phyloP scores from a whole-genome alignment of 768 basidiomycete genomes.

The Boletus rufocinnamomeus region DNA sequence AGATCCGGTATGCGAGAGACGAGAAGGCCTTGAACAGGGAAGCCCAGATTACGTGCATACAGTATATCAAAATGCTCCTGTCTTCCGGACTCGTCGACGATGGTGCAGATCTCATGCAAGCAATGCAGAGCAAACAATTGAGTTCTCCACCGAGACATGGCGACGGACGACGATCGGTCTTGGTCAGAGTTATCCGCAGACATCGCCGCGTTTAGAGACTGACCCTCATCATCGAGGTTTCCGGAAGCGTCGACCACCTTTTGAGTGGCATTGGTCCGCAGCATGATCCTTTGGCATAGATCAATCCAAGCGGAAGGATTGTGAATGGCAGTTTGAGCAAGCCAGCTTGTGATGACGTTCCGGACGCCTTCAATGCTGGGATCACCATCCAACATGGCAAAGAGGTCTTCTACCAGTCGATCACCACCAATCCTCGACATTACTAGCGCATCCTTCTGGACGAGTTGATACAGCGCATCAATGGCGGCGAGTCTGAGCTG shows the following conservation, averaged over 20 bases:
- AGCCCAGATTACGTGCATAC: conserved; percentile 62
- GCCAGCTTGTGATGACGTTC: conserved; percentile 91
- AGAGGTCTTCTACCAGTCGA: conserved; percentile 89
- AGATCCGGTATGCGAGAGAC: conserved; percentile 88
- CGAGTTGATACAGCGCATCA: conserved; percentile 94
- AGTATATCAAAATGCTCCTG: conserved; percentile 83
- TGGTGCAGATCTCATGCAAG: conserved; percentile 82
- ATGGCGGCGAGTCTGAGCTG: conserved; percentile 93
- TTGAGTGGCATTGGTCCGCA: conserved; percentile 84
- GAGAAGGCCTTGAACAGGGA: conserved; percentile 63
- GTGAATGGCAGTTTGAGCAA: conserved; percentile 89
- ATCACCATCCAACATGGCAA: conserved; percentile 94
- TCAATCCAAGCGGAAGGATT: conserved; percentile 99
- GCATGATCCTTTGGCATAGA: conserved; percentile 96
- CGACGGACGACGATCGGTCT: conserved; percentile 39
- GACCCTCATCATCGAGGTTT: conserved; percentile 87
- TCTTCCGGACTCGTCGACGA: conserved; percentile 70
- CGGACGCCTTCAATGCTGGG: conserved; percentile 91
- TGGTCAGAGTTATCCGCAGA: conserved; percentile 32
- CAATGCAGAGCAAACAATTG: conserved; percentile 94
- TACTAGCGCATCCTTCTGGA: conserved; percentile 88
- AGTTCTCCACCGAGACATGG: conserved; percentile 91
- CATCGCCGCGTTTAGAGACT: conserved; percentile 75
- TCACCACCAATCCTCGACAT: conserved; percentile 96
- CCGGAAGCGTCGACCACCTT: conserved; percentile 63